Percentiles rank a stretch among this genome's conserved stretches.
These are phyloP conservation scores for Cymbopogon flexuosus DNA, from an alignment of 202 grass and related monocot species.

Conservation along the genomic window DNA sequence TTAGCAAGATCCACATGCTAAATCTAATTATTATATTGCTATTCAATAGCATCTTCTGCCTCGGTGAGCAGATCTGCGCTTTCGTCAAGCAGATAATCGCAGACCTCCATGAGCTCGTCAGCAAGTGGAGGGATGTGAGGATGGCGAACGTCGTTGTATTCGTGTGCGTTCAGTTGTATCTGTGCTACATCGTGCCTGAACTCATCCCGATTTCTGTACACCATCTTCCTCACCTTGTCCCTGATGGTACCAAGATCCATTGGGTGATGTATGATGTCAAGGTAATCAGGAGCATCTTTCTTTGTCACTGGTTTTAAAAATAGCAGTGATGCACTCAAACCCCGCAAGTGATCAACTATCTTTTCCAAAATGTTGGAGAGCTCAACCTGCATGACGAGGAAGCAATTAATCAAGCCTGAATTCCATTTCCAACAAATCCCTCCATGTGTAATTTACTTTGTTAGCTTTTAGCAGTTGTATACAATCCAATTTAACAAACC, in stretches of 20 bases:
- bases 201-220: slow-evolving; percentile 66
- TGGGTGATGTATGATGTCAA: slow-evolving; percentile 46
- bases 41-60: slow-evolving; percentile 61
- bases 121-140: slow-evolving; percentile 83
- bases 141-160: slow-evolving; percentile 58
- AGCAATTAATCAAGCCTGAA: not conserved
- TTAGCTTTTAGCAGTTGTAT: not conserved
- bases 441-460: not conserved
- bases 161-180: slow-evolving; percentile 71
- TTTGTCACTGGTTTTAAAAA: slow-evolving; percentile 86
- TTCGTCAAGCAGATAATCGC: slow-evolving; percentile 48
- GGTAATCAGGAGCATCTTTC: slow-evolving; percentile 88
- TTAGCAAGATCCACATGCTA: slow-evolving; percentile 29
- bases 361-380: slow-evolving; percentile 79
- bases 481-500: not conserved
- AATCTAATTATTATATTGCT: slow-evolving; percentile 26
- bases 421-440: not conserved
- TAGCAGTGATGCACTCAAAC: slow-evolving; percentile 42
- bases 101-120: slow-evolving; percentile 55
- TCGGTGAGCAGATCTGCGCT: slow-evolving; percentile 31
- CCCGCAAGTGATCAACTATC: slow-evolving; percentile 58
- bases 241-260: slow-evolving; percentile 97
- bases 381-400: slow-evolving; percentile 59
- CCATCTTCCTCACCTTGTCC: slow-evolving; percentile 81
- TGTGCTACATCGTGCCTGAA: slow-evolving; percentile 83